These are phyloP conservation scores for Backusella luteola DNA, from an alignment of 192 early-diverging fungal species.

Conservation along the genomic window DNA sequence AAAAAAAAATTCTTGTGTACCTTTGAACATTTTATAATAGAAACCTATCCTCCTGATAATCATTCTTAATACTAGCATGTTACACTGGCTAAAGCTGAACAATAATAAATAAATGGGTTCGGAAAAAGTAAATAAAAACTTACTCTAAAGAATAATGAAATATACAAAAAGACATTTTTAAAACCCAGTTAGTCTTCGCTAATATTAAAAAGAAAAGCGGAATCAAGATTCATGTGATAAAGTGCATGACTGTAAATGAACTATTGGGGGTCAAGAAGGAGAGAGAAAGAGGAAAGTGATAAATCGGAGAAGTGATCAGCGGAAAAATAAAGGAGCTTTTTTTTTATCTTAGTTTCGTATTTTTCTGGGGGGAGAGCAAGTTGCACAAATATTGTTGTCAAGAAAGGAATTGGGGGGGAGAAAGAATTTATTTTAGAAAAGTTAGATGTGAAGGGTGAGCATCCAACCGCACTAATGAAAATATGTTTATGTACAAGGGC, in stretches of 20 bases:
- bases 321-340: conserved; percentile 3
- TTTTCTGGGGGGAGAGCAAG: background rate
- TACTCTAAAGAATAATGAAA: background rate
- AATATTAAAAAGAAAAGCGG: conserved; percentile 1
- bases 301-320: conserved; percentile 11
- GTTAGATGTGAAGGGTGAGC: background rate
- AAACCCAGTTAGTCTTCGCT: background rate
- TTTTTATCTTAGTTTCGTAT: conserved; percentile 3
- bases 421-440: background rate
- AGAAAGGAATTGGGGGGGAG: conserved; percentile 6
- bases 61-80: background rate
- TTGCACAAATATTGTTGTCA: conserved; percentile 11
- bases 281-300: background rate
- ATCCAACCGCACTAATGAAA: background rate
- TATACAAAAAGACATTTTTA: background rate
- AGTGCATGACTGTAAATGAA: conserved; percentile 10
- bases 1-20: background rate
- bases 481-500: conserved; percentile 12
- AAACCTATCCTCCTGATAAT: conserved; percentile 5
- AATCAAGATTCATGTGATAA: conserved; percentile 9
- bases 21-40: background rate
- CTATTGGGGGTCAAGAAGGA: background rate
- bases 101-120: background rate
- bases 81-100: background rate
- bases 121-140: background rate